Conservation (phyloP, 2,329 filamentous ascomycete species). For the Aspergillus versicolor region DNA sequence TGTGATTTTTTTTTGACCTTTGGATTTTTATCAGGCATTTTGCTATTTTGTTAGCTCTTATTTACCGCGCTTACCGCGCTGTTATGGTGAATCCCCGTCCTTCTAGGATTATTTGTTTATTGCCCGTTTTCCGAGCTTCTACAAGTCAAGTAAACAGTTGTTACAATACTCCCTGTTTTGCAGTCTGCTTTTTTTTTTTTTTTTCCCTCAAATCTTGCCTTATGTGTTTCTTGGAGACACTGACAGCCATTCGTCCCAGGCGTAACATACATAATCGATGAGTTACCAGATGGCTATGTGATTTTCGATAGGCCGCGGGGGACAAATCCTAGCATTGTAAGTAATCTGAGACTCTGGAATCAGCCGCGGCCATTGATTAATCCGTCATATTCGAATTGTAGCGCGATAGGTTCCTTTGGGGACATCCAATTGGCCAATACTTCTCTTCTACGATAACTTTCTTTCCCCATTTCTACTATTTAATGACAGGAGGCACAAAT, state of each 20-base stretch:
- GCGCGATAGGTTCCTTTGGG: slow-evolving; percentile 57
- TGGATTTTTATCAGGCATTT: neutral
- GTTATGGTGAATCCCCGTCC: neutral
- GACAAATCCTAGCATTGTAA: slow-evolving; percentile 34
- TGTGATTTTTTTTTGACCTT: neutral
- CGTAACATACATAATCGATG: slow-evolving; percentile 51
- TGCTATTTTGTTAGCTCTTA: neutral
- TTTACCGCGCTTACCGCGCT: neutral
- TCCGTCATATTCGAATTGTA: slow-evolving; percentile 23
- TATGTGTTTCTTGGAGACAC: neutral
- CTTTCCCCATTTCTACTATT: slow-evolving; percentile 56
- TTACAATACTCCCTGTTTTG: neutral
- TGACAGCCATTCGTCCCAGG: slow-evolving; percentile 26
- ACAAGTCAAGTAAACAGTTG: neutral
- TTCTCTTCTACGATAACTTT: slow-evolving; percentile 58
- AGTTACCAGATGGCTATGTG: slow-evolving; percentile 55
- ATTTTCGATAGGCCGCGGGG: slow-evolving; percentile 52
- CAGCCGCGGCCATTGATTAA: slow-evolving; percentile 1
- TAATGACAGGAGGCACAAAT: slow-evolving; percentile 50
- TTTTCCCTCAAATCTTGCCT: neutral
- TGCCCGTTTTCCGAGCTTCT: neutral
- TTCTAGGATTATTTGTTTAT: neutral
- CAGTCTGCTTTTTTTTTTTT: neutral
- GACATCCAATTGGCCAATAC: slow-evolving; percentile 51
- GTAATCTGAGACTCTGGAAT: slow-evolving; percentile 12